Evolutionary conservation across 306 rosid genomes (phyloP).

Genomic region (Fragaria ananassa): DNA sequence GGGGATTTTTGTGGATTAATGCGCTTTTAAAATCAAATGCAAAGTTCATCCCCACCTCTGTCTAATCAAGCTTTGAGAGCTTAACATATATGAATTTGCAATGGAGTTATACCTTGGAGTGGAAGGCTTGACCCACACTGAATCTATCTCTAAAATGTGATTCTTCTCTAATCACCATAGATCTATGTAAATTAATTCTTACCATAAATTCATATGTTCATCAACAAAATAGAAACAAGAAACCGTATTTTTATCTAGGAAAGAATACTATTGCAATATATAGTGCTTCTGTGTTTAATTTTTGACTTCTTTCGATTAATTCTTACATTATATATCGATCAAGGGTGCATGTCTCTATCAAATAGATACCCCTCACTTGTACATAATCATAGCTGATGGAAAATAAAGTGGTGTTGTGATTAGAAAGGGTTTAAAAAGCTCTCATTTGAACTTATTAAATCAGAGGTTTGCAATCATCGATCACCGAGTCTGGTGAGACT

Average conservation of each 20-base stretch:
- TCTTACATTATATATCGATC: neutral
- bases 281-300: neutral
- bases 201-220: too few species aligned
- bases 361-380: conserved; percentile 40
- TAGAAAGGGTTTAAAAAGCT: conserved; percentile 46
- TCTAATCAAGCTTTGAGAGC: conserved; percentile 44
- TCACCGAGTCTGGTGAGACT: conserved; percentile 22
- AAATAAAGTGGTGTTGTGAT: conserved; percentile 37
- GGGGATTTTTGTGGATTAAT: conserved; percentile 26
- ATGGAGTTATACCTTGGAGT: too few species aligned
- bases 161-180: neutral
- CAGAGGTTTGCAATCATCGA: conserved; percentile 44
- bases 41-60: conserved; percentile 36
- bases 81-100: too few species aligned
- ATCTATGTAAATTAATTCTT: too few species aligned
- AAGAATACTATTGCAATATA: neutral
- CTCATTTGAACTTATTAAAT: conserved; percentile 52
- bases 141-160: conserved; percentile 28
- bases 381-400: conserved; percentile 43
- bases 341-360: conserved; percentile 32
- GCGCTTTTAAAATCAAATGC: conserved; percentile 42
- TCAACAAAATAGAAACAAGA: neutral
- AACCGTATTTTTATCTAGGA: neutral
- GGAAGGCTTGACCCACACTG: conserved; percentile 4
- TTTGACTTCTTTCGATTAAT: neutral